A percentile compares a stretch with the other conserved stretches of the same genome.
These are phyloP conservation scores for Acacia acuminata DNA, from an alignment of 306 rosid species.

Conservation along the genomic window DNA sequence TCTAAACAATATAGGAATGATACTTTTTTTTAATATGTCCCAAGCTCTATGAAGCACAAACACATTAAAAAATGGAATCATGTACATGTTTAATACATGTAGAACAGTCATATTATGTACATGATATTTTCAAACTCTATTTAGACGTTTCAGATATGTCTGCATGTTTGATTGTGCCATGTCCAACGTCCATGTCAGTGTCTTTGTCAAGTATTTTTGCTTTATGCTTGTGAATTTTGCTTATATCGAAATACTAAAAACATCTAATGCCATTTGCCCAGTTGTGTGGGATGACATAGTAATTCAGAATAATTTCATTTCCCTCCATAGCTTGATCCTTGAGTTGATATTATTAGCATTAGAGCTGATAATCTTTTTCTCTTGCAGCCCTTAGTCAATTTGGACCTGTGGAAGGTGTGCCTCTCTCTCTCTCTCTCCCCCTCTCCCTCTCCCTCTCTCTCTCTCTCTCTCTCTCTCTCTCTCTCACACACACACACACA, in stretches of 20 bases:
- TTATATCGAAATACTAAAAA: slow-evolving; percentile 54
- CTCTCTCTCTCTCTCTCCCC: slow-evolving; percentile 29
- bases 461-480: no score
- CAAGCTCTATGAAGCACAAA: neutral
- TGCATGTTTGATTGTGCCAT: neutral
- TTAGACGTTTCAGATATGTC: neutral
- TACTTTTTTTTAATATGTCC: neutral
- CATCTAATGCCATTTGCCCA: slow-evolving; percentile 82
- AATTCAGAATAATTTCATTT: slow-evolving; percentile 36
- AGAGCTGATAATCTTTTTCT: slow-evolving; percentile 37
- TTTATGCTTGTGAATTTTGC: slow-evolving; percentile 17
- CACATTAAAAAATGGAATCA: neutral
- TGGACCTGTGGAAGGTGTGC: slow-evolving; percentile 96
- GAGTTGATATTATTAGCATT: slow-evolving; percentile 11
- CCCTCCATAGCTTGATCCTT: slow-evolving; percentile 15
- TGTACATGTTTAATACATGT: neutral
- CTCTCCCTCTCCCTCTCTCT: no score
- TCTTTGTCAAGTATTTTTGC: slow-evolving; percentile 25
- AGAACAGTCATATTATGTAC: neutral
- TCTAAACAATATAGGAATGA: neutral
- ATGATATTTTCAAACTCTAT: neutral
- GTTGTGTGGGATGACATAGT: slow-evolving; percentile 87
- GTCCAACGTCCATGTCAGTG: neutral
- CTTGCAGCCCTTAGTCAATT: slow-evolving; percentile 84
- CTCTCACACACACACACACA: no score